phyloP scores from a whole-genome alignment of 1,284 basidiomycete species.

The Trametes pubescens region DNA sequence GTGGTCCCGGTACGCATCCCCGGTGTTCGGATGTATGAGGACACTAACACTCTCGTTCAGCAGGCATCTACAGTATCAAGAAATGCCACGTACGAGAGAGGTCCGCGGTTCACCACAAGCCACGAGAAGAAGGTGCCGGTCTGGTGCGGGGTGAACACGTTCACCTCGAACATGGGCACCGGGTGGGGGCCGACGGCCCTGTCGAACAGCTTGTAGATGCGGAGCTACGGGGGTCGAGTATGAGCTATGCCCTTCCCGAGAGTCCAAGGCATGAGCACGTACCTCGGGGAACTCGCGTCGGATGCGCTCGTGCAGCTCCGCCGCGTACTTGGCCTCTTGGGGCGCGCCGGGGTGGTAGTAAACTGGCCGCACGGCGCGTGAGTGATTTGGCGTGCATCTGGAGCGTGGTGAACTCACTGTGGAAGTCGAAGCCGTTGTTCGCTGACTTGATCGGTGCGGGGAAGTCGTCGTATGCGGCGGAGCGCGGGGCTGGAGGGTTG shows the following conservation, averaged over 20 bases:
- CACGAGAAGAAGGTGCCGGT: conserved; percentile 72
- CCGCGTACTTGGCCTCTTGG: conserved; percentile 58
- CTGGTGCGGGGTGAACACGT: conserved; percentile 70
- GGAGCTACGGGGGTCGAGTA: conserved; percentile 51
- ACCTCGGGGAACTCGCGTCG: conserved; percentile 78
- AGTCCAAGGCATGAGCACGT: conserved; percentile 2
- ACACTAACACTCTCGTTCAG: conserved; percentile 51
- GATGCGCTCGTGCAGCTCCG: conserved; percentile 70
- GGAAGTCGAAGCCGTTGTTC: conserved; percentile 74
- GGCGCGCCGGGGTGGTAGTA: conserved; percentile 67
- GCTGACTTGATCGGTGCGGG: conserved; percentile 58
- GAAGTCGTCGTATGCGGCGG: conserved; percentile 60
- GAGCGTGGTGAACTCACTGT: conserved; percentile 52
- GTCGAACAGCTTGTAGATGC: conserved; percentile 72
- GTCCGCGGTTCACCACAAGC: conserved; percentile 69
- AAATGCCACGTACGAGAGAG: conserved; percentile 61
- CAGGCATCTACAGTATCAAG: background rate
- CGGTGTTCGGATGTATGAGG: conserved; percentile 78
- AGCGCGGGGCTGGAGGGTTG: conserved; percentile 55
- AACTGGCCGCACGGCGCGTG: conserved; percentile 53
- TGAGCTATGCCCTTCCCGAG: background rate
- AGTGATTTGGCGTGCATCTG: too few species aligned
- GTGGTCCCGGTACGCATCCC: conserved; percentile 65
- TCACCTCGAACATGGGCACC: conserved; percentile 75
- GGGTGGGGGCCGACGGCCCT: conserved; percentile 71